Evolutionary conservation across 2,329 filamentous ascomycete species (phyloP).

Genomic region (Calonectria pseudoreteaudii): DNA sequence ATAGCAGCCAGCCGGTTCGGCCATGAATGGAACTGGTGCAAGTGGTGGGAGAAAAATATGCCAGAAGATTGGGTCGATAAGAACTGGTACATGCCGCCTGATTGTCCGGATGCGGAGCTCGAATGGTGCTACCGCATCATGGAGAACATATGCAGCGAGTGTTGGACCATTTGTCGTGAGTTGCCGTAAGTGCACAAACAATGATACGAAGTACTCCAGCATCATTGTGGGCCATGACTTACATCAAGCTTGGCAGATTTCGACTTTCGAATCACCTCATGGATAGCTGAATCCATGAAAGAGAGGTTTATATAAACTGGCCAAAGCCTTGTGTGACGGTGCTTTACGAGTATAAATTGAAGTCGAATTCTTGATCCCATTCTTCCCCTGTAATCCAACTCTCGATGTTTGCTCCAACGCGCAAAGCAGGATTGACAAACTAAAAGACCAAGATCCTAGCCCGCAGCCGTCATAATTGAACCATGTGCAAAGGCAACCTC

Average conservation of each 20-base stretch:
- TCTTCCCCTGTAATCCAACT: neutral
- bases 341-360: neutral
- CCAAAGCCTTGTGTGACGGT: neutral
- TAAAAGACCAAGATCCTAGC: neutral
- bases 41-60: neutral
- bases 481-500: neutral
- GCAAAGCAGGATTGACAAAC: neutral
- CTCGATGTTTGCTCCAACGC: neutral
- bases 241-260: neutral
- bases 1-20: neutral
- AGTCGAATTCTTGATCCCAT: neutral
- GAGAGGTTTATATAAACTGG: neutral
- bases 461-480: neutral
- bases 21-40: neutral
- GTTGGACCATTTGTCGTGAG: neutral
- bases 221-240: neutral
- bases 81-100: neutral
- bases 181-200: neutral
- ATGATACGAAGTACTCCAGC: neutral
- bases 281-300: neutral
- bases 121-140: neutral
- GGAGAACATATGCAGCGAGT: neutral
- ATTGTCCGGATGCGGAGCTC: neutral
- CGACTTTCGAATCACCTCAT: neutral
- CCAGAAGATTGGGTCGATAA: neutral